phyloP scores from a whole-genome alignment of 495 filamentous ascomycete genomes.

The Chaetomium tenue region DNA sequence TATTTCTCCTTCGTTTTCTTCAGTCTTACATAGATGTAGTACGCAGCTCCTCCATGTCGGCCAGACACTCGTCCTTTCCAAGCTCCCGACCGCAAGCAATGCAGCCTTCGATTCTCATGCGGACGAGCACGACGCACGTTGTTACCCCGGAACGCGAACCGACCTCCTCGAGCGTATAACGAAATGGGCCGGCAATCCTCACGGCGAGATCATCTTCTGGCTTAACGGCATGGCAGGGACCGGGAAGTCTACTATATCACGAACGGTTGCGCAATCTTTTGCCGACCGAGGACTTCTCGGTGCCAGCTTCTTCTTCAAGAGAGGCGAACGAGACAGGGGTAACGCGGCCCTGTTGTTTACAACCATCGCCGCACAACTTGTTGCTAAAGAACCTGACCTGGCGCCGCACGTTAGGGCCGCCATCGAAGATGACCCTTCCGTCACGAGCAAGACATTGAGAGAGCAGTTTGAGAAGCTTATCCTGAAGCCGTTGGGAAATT shows the following conservation, averaged over 20 bases:
- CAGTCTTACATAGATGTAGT: conserved; percentile 10
- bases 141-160: background rate
- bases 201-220: conserved; percentile 41
- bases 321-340: conserved; percentile 45
- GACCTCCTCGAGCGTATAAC: background rate
- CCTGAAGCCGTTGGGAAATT: conserved; percentile 37
- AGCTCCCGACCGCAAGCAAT: background rate
- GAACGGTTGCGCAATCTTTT: conserved; percentile 38
- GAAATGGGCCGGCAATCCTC: background rate
- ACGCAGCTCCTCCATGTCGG: conserved; percentile 2
- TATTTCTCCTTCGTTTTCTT: background rate
- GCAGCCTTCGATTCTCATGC: conserved; percentile 4
- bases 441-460: conserved; percentile 40
- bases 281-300: conserved; percentile 25
- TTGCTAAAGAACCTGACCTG: conserved; percentile 31
- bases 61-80: background rate
- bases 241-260: conserved; percentile 49
- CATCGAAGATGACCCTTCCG: conserved; percentile 38
- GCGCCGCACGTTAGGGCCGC: conserved; percentile 35
- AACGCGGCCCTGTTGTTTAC: conserved; percentile 45
- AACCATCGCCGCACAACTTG: conserved; percentile 47
- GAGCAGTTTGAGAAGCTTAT: conserved; percentile 54
- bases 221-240: conserved; percentile 49
- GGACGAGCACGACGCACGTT: conserved; percentile 2
- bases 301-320: conserved; percentile 55